Evolutionary conservation across 371 early-diverging fungal genomes (phyloP).

Genomic region (Mortierella sp.): DNA sequence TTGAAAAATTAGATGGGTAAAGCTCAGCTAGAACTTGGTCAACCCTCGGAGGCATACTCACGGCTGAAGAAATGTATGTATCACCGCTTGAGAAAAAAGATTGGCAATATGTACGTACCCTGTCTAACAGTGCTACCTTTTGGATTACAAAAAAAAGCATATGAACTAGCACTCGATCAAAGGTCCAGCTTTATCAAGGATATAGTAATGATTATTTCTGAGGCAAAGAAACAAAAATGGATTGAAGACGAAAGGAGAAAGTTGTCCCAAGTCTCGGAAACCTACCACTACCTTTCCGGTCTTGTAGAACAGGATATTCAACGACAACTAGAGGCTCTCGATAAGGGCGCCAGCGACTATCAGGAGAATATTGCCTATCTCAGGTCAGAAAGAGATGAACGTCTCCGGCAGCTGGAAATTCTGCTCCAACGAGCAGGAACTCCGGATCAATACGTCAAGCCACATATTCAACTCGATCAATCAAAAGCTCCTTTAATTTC

Average conservation of each 20-base stretch:
- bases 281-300: slow-evolving; percentile 70
- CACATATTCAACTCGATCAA: slow-evolving; percentile 16
- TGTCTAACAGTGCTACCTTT: background rate
- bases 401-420: slow-evolving; percentile 34
- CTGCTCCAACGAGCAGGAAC: slow-evolving; percentile 27
- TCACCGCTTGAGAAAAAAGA: background rate
- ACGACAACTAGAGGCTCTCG: slow-evolving; percentile 31
- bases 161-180: slow-evolving; percentile 45
- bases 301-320: slow-evolving; percentile 68
- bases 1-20: slow-evolving; percentile 35
- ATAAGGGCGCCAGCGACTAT: slow-evolving; percentile 20
- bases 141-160: slow-evolving; percentile 27
- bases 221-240: slow-evolving; percentile 65
- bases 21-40: slow-evolving; percentile 45
- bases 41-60: slow-evolving; percentile 41
- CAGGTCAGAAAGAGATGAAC: slow-evolving; percentile 19
- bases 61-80: slow-evolving; percentile 31
- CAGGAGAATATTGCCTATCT: slow-evolving; percentile 21
- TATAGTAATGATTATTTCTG: slow-evolving; percentile 32
- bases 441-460: slow-evolving; percentile 25
- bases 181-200: slow-evolving; percentile 43
- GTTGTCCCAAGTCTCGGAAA: slow-evolving; percentile 70
- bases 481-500: background rate
- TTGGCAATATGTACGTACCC: background rate
- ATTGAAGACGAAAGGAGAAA: slow-evolving; percentile 71